Conservation (phyloP, 1,284 basidiomycete genomes). For the Lentinula novae-zelandiae region DNA sequence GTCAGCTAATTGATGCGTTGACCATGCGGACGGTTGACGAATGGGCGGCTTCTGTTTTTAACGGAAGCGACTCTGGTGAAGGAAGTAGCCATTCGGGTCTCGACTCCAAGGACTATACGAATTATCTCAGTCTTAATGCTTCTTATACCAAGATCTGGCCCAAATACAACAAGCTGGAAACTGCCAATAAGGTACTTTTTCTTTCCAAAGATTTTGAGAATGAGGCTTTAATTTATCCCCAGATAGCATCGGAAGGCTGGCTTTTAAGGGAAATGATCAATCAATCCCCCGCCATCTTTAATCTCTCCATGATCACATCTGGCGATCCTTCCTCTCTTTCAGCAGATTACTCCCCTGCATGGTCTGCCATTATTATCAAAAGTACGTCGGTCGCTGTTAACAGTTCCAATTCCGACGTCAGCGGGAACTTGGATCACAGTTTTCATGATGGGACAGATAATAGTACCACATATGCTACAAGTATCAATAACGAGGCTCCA, state of each 20-base stretch:
- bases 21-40: conserved; percentile 3
- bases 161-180: conserved; percentile 7
- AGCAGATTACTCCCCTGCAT: conserved; percentile 1
- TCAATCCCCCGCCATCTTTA: conserved; percentile 1
- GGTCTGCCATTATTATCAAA: conserved; percentile 11
- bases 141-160: not conserved
- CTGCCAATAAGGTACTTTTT: not conserved
- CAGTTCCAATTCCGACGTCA: not conserved
- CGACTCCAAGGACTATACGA: not conserved
- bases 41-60: not conserved
- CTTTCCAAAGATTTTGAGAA: not conserved
- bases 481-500: conserved; percentile 9
- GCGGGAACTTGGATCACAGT: not conserved
- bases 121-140: conserved; percentile 1
- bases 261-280: conserved; percentile 1
- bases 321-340: not conserved
- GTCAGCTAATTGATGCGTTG: not conserved
- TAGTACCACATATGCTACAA: not conserved
- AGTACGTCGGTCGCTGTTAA: not conserved
- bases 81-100: not conserved
- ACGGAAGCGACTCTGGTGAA: not conserved
- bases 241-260: conserved; percentile 6
- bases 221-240: not conserved
- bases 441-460: not conserved
- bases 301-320: conserved; percentile 8